These are phyloP conservation scores for Endoconidiophora laricicola DNA, from an alignment of 2,329 filamentous ascomycete species.

Conservation along the genomic window DNA sequence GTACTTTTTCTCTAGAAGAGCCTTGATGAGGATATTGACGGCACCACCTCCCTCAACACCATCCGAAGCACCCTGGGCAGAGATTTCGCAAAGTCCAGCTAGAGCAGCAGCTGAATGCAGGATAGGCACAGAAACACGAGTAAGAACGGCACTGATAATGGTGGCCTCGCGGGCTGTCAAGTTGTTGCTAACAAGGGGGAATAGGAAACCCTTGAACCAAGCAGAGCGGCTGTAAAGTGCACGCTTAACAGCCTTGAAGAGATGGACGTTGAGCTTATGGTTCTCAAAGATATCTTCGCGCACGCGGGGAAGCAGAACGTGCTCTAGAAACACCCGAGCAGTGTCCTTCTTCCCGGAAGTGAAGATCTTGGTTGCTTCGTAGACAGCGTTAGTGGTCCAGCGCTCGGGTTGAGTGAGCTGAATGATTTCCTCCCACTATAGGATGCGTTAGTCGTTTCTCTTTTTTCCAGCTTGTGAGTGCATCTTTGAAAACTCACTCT, in stretches of 20 bases:
- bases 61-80: conserved; percentile 70
- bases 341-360: conserved; percentile 66
- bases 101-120: conserved; percentile 84
- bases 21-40: conserved; percentile 89
- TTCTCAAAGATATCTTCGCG: conserved; percentile 86
- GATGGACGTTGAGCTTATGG: conserved; percentile 86
- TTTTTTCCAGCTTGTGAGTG: neutral
- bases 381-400: conserved; percentile 61
- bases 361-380: conserved; percentile 84
- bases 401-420: conserved; percentile 64
- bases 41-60: conserved; percentile 77
- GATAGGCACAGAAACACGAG: conserved; percentile 73
- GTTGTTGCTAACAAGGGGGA: conserved; percentile 68
- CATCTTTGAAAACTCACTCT: conserved; percentile 13
- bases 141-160: conserved; percentile 75
- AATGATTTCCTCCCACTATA: conserved; percentile 72
- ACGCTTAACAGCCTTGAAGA: conserved; percentile 90
- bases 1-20: conserved; percentile 90
- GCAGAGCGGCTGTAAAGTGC: conserved; percentile 83
- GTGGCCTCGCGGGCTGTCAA: conserved; percentile 88
- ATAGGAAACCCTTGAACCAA: conserved; percentile 93
- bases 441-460: neutral
- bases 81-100: conserved; percentile 84
- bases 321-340: conserved; percentile 72
- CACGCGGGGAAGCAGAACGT: conserved; percentile 76